Evolutionary conservation across 768 basidiomycete genomes (phyloP), one percentile per base, ranked within the genome.

Genomic region (Cyclocybe aegerita): DNA sequence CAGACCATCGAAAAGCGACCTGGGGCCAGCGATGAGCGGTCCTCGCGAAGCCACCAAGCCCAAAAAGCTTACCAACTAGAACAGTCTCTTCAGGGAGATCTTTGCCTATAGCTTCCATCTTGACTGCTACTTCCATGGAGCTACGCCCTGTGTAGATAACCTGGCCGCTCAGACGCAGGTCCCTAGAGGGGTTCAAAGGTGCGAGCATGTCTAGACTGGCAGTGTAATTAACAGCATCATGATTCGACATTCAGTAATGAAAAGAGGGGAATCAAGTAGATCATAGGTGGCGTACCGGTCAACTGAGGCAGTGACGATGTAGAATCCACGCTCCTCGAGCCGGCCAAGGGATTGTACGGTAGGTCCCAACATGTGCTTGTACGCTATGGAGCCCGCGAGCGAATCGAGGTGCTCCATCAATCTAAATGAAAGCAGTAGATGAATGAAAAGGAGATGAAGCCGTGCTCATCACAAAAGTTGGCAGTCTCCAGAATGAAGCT

Each of bases 1-100:
- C 88, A 91, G 6, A 93, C 90, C 90, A 93, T 93, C 0, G 86
- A 85, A 70, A 93, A 93, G n/a, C 90, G 82, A n/a, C 92, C 91
- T 90, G 35, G 12, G 41, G 12, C 29, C 32, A 37, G 33, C 39
- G 12, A 12, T 9, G 50, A 14, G 15, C 42, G 17, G 4, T 35
- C 29, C 14, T 42, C 11, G 3, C 9, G 14, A 42, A 12, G 11
- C 16, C 16, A 36, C 34, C 9, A 36, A 57, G 46, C 36, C 33
- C 10, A 35, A 9, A 42, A 53, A 30, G 32, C 43, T 41, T 61
- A 83, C 89, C 88, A 36, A 92, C 70, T 56, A 89, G 71, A 31
- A 90, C 78, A 7, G 86, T 85, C 54, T 83, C 76, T 12, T 81
- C 79, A 4, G 71, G 67, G 31, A 70, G 70, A 12, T 70, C 71